phyloP scores from a whole-genome alignment of 2,329 filamentous ascomycete species.

The Colletotrichum phormii region DNA sequence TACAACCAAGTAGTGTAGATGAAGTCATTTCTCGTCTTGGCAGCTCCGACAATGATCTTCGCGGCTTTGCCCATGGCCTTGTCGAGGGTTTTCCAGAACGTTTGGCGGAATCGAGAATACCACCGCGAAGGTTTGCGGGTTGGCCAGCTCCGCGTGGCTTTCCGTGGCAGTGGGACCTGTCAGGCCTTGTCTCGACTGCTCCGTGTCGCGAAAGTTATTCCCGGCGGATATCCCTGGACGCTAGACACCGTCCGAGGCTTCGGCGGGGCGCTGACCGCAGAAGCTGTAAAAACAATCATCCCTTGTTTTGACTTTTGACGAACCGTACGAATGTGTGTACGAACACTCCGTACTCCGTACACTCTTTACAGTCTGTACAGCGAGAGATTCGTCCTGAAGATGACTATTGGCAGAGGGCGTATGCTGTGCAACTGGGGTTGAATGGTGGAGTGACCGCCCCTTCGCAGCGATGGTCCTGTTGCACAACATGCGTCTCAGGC shows the following conservation, averaged over 20 bases:
- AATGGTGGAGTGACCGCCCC: background rate
- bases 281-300: background rate
- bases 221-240: background rate
- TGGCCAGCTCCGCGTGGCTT: background rate
- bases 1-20: background rate
- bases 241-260: background rate
- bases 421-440: background rate
- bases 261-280: slow-evolving; percentile 13
- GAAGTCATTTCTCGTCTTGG: background rate
- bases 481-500: background rate
- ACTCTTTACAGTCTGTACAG: no score
- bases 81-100: background rate
- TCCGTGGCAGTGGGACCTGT: background rate
- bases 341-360: no score
- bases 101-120: slow-evolving; percentile 9
- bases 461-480: no score
- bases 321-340: no score
- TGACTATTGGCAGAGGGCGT: background rate
- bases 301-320: background rate
- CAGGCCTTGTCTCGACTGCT: background rate
- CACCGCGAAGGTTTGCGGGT: slow-evolving; percentile 4
- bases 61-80: background rate
- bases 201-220: slow-evolving; percentile 18
- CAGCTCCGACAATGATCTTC: no score
- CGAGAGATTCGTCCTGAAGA: background rate